Evolutionary conservation across 345 rosid genomes (phyloP).

Genomic region (Gossypioides kirkii): DNA sequence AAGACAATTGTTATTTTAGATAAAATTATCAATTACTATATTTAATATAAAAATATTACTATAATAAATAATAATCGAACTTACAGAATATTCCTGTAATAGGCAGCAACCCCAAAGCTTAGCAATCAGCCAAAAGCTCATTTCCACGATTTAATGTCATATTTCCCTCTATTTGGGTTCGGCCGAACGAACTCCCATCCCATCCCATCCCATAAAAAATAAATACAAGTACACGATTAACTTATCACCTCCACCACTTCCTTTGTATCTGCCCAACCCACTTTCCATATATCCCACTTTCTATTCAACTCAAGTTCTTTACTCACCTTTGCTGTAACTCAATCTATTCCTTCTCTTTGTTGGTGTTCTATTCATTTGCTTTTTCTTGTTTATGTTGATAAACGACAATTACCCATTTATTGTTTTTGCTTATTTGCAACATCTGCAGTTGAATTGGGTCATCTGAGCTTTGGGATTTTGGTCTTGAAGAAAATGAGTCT

Average conservation of each 20-base stretch:
- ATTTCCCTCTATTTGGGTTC: not conserved
- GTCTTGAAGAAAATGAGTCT: slow-evolving; percentile 31
- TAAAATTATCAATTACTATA: too few species aligned
- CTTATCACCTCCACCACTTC: slow-evolving; percentile 5
- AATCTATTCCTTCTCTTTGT: not conserved
- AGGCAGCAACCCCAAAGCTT: not conserved
- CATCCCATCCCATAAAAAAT: not conserved
- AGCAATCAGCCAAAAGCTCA: not conserved
- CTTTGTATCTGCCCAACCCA: not conserved
- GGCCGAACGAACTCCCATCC: not conserved
- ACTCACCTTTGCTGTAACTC: not conserved
- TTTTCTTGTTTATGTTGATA: not conserved
- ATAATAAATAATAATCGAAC: not conserved
- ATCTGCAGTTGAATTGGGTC: slow-evolving; percentile 2
- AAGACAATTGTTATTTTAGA: too few species aligned
- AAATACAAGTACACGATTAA: not conserved
- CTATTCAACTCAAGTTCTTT: not conserved
- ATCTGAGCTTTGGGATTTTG: not conserved
- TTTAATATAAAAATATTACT: too few species aligned
- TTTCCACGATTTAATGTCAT: not conserved
- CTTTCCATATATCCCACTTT: not conserved
- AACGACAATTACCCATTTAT: not conserved
- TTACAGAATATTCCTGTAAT: not conserved
- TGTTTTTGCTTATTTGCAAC: slow-evolving; percentile 1
- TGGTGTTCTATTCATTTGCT: not conserved